phyloP scores from a whole-genome alignment of 371 early-diverging fungal species.

The Actinomucor elegans region DNA sequence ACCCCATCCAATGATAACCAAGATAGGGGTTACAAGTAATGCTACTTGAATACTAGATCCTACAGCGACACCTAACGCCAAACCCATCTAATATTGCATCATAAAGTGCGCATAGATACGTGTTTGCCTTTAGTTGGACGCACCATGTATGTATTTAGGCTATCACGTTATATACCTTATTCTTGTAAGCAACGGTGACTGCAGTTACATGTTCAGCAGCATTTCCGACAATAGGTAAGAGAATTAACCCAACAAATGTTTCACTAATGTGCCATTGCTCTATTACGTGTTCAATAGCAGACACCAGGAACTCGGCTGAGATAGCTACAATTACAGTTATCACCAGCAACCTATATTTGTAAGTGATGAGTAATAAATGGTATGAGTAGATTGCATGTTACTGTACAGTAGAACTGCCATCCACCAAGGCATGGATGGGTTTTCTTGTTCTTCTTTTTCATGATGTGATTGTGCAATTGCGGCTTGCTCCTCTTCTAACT shows the following conservation, averaged over 20 bases:
- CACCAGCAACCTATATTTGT: conserved; percentile 26
- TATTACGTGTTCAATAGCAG: conserved; percentile 72
- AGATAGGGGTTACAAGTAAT: conserved; percentile 80
- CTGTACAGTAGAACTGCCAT: conserved; percentile 47
- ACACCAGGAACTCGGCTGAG: conserved; percentile 80
- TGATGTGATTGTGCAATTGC: not conserved
- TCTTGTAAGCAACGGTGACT: conserved; percentile 74
- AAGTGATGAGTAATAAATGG: not conserved
- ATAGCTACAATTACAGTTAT: conserved; percentile 68
- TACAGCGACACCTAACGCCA: conserved; percentile 80
- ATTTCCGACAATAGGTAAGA: conserved; percentile 85
- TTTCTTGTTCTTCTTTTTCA: conserved; percentile 59
- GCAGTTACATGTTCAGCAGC: conserved; percentile 84
- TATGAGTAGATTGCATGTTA: conserved; percentile 5
- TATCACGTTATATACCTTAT: conserved; percentile 52
- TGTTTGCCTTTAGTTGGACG: too few species aligned
- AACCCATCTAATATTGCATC: conserved; percentile 67
- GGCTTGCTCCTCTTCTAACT: not conserved
- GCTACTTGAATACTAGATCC: conserved; percentile 90
- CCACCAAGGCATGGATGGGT: conserved; percentile 51
- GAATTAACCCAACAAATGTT: conserved; percentile 85
- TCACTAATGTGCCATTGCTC: conserved; percentile 60
- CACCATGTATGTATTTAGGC: too few species aligned
- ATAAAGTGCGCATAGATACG: not conserved
- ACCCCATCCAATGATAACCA: conserved; percentile 88